These are phyloP conservation scores for Harrya chromipes DNA, from an alignment of 768 basidiomycete genomes.

Conservation along the genomic window DNA sequence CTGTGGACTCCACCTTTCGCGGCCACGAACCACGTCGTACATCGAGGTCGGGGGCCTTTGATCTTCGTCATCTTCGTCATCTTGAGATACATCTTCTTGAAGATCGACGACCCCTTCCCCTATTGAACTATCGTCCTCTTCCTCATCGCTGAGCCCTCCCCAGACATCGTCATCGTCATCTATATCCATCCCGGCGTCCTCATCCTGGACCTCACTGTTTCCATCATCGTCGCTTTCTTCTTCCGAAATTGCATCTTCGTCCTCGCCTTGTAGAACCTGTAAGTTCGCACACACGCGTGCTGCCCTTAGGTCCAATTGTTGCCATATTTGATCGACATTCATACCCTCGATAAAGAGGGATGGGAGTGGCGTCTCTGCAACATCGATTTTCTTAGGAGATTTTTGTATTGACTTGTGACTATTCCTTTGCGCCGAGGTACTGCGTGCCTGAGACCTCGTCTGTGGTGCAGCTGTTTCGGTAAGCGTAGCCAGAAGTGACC, in stretches of 20 bases:
- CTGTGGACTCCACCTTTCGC: conserved; percentile 22
- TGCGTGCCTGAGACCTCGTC: conserved; percentile 64
- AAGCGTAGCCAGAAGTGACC: conserved; percentile 63
- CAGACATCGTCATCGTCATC: conserved; percentile 24
- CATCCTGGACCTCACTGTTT: conserved; percentile 28
- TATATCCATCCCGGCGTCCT: conserved; percentile 31
- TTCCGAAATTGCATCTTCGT: conserved; percentile 26
- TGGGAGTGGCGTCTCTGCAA: conserved; percentile 67
- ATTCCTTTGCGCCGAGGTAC: conserved; percentile 35
- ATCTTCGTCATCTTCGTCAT: conserved; percentile 37
- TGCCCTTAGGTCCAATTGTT: conserved; percentile 83
- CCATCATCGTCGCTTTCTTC: conserved; percentile 23
- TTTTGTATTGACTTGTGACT: conserved; percentile 40
- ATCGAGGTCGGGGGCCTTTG: conserved; percentile 21
- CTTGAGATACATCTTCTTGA: conserved; percentile 38
- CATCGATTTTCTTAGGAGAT: conserved; percentile 29
- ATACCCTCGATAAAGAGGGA: conserved; percentile 75
- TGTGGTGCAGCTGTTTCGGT: conserved; percentile 66
- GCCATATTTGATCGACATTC: conserved; percentile 89
- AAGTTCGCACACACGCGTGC: conserved; percentile 68
- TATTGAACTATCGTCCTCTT: conserved; percentile 28
- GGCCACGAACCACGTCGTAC: conserved; percentile 24
- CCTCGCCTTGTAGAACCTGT: conserved; percentile 57
- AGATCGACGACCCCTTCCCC: conserved; percentile 29
- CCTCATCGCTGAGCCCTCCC: conserved; percentile 25